Evolutionary conservation across 805 yeast genomes (phyloP).

Genomic region (Candida manassasensis): DNA sequence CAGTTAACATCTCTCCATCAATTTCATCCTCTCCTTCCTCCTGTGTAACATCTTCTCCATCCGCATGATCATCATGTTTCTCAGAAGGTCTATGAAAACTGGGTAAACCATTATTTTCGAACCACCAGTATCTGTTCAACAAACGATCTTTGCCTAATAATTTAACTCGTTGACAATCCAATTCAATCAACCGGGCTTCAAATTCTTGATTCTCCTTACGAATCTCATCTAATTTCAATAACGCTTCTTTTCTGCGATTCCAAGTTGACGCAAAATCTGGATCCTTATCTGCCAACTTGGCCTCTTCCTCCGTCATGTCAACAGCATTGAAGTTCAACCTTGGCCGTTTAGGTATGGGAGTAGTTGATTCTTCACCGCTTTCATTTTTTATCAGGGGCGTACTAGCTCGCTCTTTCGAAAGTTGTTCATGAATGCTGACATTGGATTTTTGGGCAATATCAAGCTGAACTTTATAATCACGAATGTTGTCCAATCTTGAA

Average conservation of each 20-base stretch:
- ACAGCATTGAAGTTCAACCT: slow-evolving; percentile 24
- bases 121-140: slow-evolving; percentile 93
- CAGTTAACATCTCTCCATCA: slow-evolving; percentile 42
- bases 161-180: slow-evolving; percentile 73
- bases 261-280: slow-evolving; percentile 41
- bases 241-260: slow-evolving; percentile 39
- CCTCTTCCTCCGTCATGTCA: slow-evolving; percentile 41
- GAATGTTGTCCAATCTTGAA: slow-evolving; percentile 58
- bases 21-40: slow-evolving; percentile 11
- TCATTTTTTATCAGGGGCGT: slow-evolving; percentile 1
- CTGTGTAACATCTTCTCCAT: slow-evolving; percentile 27
- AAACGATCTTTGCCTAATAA: slow-evolving; percentile 78
- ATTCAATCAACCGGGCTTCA: slow-evolving; percentile 59
- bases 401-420: slow-evolving; percentile 1
- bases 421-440: slow-evolving; percentile 16
- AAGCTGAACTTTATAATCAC: slow-evolving; percentile 50
- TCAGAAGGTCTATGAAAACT: slow-evolving; percentile 34
- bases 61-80: slow-evolving; percentile 41
- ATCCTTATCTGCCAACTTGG: slow-evolving; percentile 34
- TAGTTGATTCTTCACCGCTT: slow-evolving; percentile 1
- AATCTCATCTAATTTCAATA: slow-evolving; percentile 41
- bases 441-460: slow-evolving; percentile 46
- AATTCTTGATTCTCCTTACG: slow-evolving; percentile 46
- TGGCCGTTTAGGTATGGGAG: slow-evolving; percentile 15
- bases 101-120: slow-evolving; percentile 81